phyloP scores from a whole-genome alignment of 495 filamentous ascomycete genomes.

The Aspergillus kassunensis region DNA sequence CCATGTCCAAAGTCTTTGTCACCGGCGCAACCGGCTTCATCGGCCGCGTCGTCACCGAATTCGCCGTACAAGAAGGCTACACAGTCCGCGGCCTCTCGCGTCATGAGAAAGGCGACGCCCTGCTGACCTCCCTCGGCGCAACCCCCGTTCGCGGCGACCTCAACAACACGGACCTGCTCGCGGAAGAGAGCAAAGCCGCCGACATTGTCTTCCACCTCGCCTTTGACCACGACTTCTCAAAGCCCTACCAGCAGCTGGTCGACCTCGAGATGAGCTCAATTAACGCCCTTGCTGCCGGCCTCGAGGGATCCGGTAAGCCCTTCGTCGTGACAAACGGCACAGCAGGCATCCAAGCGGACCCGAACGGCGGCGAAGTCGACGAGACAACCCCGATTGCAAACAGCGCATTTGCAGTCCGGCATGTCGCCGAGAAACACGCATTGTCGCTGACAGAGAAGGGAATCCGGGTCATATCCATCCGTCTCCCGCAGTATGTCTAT shows the following conservation, averaged over 20 bases:
- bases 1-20: slow-evolving; percentile 35
- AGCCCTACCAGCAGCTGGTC: slow-evolving; percentile 26
- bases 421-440: slow-evolving; percentile 25
- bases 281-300: slow-evolving; percentile 26
- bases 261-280: slow-evolving; percentile 33
- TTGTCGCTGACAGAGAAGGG: slow-evolving; percentile 25
- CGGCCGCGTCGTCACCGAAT: slow-evolving; percentile 37
- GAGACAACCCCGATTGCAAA: slow-evolving; percentile 18
- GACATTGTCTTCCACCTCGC: slow-evolving; percentile 47
- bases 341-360: slow-evolving; percentile 18
- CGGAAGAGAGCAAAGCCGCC: slow-evolving; percentile 28
- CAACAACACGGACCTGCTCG: slow-evolving; percentile 31
- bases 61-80: slow-evolving; percentile 39
- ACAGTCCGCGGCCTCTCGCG: slow-evolving; percentile 42
- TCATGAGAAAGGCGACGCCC: slow-evolving; percentile 26
- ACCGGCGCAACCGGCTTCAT: slow-evolving; percentile 48
- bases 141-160: slow-evolving; percentile 35
- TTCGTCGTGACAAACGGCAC: slow-evolving; percentile 45
- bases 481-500: slow-evolving; percentile 42
- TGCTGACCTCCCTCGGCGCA: slow-evolving; percentile 26
- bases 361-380: slow-evolving; percentile 31
- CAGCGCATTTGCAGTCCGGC: slow-evolving; percentile 21
- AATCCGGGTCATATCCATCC: slow-evolving; percentile 32
- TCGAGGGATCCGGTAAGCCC: slow-evolving; percentile 9
- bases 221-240: slow-evolving; percentile 41